Evolutionary conservation across 2,329 filamentous ascomycete species (phyloP), one percentile per base, ranked within the genome.

Genomic region (Tolypocladium capitatum): DNA sequence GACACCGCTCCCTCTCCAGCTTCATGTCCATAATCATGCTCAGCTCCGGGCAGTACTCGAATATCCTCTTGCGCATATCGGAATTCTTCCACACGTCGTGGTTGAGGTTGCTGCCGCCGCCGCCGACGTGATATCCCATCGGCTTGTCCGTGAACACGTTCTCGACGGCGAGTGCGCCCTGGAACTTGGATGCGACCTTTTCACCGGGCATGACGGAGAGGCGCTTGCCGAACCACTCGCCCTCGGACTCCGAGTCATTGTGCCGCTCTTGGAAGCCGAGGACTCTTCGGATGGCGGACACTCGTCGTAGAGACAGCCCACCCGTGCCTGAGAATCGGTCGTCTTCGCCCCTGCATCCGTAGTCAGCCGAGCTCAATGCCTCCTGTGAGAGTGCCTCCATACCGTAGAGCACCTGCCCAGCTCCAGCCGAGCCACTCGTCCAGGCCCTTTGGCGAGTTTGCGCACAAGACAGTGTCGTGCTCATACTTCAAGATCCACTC

Each of bases 11-110:
- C 40, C 67, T 58, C 60, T 74, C 70, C 11, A 76, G 60, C 58
- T 75, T 76, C 75, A 79, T 78, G 38, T 73, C 68, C 66, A 78
- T 68, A 49, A 76, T 72, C 56, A 78, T 64, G 52, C 65, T 69
- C 20, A 79, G 58, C 58, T 79, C 75, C 2, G 75, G 76, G 51
- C 76, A 79, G 59, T 78, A 79, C 18, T 71, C 63, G 52, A 76
- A 72, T 24, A 76, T 74, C 46, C 66, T 59, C 52, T 69, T 65
- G 32, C 75, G 64, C 50, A 68, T 63, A 2, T 53, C 56, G 2
- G 59, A 60, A 45, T 71, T 60, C 49, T 67, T 67, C 75, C 75
- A 78, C 16, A 76, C 68, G 3, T 56, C 61, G 21, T 68, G 66
- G 20, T 65, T 55, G 4, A 77, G 59, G 21, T 60, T 52, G 4